Base-by-base conservation (phyloP, 768 basidiomycete species). In the Nevesoporus exiguus region DNA sequence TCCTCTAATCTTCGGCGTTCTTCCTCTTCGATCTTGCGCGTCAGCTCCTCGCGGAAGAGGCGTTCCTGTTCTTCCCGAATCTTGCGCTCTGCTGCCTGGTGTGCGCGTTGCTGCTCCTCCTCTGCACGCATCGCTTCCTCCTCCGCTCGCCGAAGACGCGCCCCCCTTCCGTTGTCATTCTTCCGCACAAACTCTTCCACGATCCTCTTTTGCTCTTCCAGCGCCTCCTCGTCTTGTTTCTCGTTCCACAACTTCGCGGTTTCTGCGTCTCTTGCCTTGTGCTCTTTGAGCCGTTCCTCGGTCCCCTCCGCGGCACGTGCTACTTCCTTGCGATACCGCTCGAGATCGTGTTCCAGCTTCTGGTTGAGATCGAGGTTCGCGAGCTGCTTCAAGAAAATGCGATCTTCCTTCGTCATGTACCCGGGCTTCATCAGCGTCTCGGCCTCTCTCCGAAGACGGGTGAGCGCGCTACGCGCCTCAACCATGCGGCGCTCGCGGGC, bases 331-430 rank as follows among this genome's bases (percentile, higher is more conserved):
- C 69, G 68, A 19, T 40, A 64, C 14, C n/a, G 19, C 37, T 58
- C 64, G 24, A 71, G 58, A 13, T 52, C 53, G 8, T 66, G 49
- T 0, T 39, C 7, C 34, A 55, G 19, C 7, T 25, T 10, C 1
- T 63, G 56, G 2, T 71, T 52, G 2, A 61, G 11, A 1, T 57
- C 51, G 24, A 70, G 59, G 0, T 37, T 47, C 21, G 6, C 19
- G 0, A 71, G 51, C 17, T 70, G 68, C 44, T 55, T 13, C 50
- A 68, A 34, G 40, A 72, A 68, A 19, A 70, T 59, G 13, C 11
- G 46, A 31, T 72, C 69, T 25, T 65, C 54, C 7, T 21, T 15
- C 19, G 43, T 27, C 64, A 68, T 63, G 14, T 33, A 19, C 4
- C 33, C 49, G 2, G 55, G 46, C 5, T 15, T 27, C 64, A 68